Evolutionary conservation across 2,329 filamentous ascomycete genomes (phyloP).

Genomic region (Celoporthe dispersa): DNA sequence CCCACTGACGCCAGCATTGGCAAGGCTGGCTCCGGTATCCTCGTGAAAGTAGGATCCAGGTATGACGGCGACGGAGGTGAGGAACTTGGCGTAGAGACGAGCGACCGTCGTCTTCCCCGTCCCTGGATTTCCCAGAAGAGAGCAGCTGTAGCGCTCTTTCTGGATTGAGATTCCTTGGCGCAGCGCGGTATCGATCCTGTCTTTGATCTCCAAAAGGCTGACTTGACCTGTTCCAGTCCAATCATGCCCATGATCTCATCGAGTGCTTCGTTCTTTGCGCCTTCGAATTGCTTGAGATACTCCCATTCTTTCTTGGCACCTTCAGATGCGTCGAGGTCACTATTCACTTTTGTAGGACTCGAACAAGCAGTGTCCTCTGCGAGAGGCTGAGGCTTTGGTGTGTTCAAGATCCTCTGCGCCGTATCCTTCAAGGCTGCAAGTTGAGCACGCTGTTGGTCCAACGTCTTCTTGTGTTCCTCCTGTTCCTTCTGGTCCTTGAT

Average conservation of each 20-base stretch:
- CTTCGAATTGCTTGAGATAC: constrained; percentile 57
- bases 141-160: constrained; percentile 64
- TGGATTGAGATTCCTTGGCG: constrained; percentile 61
- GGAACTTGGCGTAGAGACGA: constrained; percentile 68
- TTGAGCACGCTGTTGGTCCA: constrained; percentile 53
- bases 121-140: constrained; percentile 74
- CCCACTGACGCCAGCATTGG: constrained; percentile 62
- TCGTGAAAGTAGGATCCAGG: constrained; percentile 66
- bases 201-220: constrained; percentile 66
- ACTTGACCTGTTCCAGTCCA: constrained; percentile 72
- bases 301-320: constrained; percentile 62
- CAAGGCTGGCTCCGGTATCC: constrained; percentile 69
- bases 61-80: constrained; percentile 65
- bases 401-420: constrained; percentile 31
- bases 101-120: constrained; percentile 82
- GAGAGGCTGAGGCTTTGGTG: constrained; percentile 4
- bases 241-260: constrained; percentile 72
- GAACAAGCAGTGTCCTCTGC: neutral
- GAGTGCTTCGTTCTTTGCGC: constrained; percentile 55
- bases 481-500: constrained; percentile 50
- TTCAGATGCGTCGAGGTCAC: neutral
- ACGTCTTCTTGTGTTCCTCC: constrained; percentile 45
- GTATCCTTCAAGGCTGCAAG: constrained; percentile 47
- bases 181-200: constrained; percentile 61
- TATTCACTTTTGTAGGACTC: constrained; percentile 17